Evolutionary conservation across 106 monocot genomes (phyloP).

Genomic region (Amphibolis antarctica): DNA sequence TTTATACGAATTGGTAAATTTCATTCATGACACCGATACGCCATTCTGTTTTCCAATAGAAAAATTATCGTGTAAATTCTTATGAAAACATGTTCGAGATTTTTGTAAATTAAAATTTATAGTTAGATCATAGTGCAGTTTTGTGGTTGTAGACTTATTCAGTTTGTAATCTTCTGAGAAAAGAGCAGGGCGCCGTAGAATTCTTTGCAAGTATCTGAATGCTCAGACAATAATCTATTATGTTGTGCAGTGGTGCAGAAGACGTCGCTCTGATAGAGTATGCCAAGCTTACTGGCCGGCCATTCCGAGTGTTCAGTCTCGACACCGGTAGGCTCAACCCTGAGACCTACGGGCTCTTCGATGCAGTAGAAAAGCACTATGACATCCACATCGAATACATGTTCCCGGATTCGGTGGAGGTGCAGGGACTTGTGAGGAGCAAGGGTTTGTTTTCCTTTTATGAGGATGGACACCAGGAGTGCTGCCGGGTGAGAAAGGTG

Average conservation of each 20-base stretch:
- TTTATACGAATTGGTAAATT: too few species aligned
- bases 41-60: too few species aligned
- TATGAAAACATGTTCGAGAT: too few species aligned
- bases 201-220: too few species aligned
- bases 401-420: conserved; percentile 85
- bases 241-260: conserved; percentile 73
- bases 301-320: conserved; percentile 93
- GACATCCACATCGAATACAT: conserved; percentile 83
- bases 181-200: too few species aligned
- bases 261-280: conserved; percentile 94
- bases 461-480: conserved; percentile 95
- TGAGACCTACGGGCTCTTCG: conserved; percentile 77
- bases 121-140: too few species aligned
- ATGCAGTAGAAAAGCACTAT: conserved; percentile 75
- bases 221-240: neutral
- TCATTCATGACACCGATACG: too few species aligned
- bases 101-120: too few species aligned
- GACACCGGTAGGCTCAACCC: conserved; percentile 90
- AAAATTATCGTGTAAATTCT: too few species aligned
- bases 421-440: conserved; percentile 70
- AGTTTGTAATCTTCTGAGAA: too few species aligned
- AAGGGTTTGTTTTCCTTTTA: conserved; percentile 97
- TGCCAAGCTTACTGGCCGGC: conserved; percentile 61
- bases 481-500: conserved; percentile 87
- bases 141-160: too few species aligned